Evolutionary conservation across 78 protist genomes (phyloP), one percentile per base, ranked within the genome.

Genomic region (Protostelium mycophagum): DNA sequence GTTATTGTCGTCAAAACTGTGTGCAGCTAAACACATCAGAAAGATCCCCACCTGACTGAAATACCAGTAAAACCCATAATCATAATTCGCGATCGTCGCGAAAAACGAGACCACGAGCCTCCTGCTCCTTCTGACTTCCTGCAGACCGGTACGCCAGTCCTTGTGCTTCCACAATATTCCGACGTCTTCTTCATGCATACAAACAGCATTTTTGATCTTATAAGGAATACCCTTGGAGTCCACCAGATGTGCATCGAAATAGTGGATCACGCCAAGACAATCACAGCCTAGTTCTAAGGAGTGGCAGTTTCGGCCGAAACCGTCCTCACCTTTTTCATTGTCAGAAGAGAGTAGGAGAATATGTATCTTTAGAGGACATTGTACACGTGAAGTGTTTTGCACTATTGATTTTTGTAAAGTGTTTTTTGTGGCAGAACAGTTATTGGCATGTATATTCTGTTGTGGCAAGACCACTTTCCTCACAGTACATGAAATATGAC

Each of bases 121-220:
- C 84, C 86, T 34, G 31, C 83, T 31, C 38, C 89, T 37, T 1
- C 89, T 34, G 0, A 36, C 83, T 28, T 10, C 23, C 9, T 37
- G 63, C 84, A 38, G 38, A 5, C 86, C 89, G 10, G 84, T 28
- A 5, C 89, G 23, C 89, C 89, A 87, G 84, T 87, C 89, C 28
- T 16, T 9, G 84, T 87, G 89, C 51, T 87, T 87, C 89, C 89
- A 87, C 86, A 87, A 63, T 34, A 87, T 28, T 23, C 89, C 89
- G 9, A 28, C 51, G 36, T 87, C 89, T 36, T 87, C 89, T 63
- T 87, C 89, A 36, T 87, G 89, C 36, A 87, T 29, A 36, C 89
- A 87, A 34, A 87, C 84, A 28, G 89, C 84, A 63, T 87, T 87
- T n/a, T 37, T 87, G 86, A 73, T 10, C 84, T 10, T 28, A 1